Percentiles rank a stretch among this genome's conserved stretches.
phyloP scores from a whole-genome alignment of 2,329 filamentous ascomycete species.

The Penicillium brasilianum region DNA sequence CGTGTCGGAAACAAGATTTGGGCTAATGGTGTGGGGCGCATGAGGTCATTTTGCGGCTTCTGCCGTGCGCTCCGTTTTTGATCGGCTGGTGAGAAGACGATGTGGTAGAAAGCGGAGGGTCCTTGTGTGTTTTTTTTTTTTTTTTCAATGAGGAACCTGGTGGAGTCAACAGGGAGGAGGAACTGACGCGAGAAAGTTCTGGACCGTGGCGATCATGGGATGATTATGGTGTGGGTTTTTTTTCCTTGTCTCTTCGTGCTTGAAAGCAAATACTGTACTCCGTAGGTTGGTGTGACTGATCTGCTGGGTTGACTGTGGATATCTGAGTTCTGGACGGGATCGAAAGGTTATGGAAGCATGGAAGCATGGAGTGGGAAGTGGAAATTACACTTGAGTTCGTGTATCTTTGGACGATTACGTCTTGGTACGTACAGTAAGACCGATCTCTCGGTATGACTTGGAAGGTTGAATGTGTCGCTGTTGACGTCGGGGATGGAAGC shows the following conservation, averaged over 20 bases:
- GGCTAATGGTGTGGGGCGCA: constrained; percentile 16
- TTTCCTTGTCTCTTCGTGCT: neutral
- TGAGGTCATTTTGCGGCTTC: constrained; percentile 32
- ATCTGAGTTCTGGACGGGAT: constrained; percentile 1
- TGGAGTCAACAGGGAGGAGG: neutral
- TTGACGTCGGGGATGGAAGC: neutral
- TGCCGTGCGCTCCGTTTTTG: constrained; percentile 24
- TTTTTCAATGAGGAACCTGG: neutral
- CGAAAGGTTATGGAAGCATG: neutral
- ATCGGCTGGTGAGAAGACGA: constrained; percentile 16
- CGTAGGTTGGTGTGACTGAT: neutral
- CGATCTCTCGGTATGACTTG: neutral
- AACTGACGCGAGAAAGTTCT: neutral
- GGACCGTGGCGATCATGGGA: constrained; percentile 1
- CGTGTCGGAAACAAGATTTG: constrained; percentile 29
- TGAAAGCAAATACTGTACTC: too few species aligned
- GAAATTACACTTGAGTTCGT: neutral
- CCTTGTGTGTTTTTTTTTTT: neutral
- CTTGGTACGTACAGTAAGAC: neutral
- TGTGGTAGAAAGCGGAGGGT: neutral
- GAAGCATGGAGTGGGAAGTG: neutral
- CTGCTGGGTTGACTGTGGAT: neutral
- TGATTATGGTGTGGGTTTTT: neutral
- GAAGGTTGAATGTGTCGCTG: neutral
- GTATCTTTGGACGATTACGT: neutral